Conservation (phyloP, 1,284 basidiomycete genomes). For the Hypsizygus ulmarius region DNA sequence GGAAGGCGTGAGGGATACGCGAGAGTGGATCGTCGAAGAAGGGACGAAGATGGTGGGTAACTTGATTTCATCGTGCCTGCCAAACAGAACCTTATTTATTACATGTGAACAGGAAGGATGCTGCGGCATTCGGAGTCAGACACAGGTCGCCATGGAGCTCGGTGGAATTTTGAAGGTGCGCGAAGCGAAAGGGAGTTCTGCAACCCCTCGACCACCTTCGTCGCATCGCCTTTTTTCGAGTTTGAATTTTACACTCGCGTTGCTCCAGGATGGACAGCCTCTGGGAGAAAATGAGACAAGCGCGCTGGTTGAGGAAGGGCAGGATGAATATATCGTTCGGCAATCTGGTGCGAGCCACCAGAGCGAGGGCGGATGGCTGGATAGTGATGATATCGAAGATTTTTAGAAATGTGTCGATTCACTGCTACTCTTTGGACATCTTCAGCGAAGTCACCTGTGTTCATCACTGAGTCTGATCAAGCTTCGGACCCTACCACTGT, state of each 20-base stretch:
- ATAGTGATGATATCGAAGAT: conserved; percentile 21
- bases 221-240: conserved; percentile 56
- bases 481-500: too few species aligned
- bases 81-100: conserved; percentile 8
- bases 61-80: neutral
- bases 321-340: conserved; percentile 5
- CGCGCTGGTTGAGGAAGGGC: conserved; percentile 24
- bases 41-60: conserved; percentile 21
- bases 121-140: conserved; percentile 50
- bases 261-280: conserved; percentile 31
- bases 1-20: conserved; percentile 55
- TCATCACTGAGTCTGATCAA: too few species aligned
- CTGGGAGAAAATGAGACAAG: conserved; percentile 37
- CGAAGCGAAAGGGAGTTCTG: conserved; percentile 19
- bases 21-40: conserved; percentile 51
- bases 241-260: conserved; percentile 42
- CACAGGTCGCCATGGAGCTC: conserved; percentile 54
- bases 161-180: conserved; percentile 57
- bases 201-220: conserved; percentile 32
- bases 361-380: conserved; percentile 19
- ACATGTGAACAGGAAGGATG: conserved; percentile 7
- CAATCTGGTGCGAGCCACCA: conserved; percentile 4
- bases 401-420: conserved; percentile 9
- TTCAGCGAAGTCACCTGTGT: too few species aligned
- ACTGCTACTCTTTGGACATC: neutral